phyloP scores from a whole-genome alignment of 768 basidiomycete genomes.

The Chalciporus pseudorubinellus region DNA sequence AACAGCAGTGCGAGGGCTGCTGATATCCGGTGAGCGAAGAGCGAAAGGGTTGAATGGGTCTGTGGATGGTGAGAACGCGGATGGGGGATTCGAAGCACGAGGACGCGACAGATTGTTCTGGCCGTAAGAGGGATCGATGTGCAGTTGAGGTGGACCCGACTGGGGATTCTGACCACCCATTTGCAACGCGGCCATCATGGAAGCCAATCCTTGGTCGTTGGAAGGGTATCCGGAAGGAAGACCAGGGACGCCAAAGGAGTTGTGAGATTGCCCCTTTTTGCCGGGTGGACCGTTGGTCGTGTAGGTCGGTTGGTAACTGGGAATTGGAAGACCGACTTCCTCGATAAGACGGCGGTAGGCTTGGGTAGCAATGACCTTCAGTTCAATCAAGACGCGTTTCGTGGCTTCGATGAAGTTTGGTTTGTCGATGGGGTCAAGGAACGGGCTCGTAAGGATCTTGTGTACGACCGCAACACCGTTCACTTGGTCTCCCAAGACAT shows the following conservation, averaged over 20 bases:
- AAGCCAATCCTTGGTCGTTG: conserved; percentile 81
- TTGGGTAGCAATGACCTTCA: conserved; percentile 93
- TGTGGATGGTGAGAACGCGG: conserved; percentile 48
- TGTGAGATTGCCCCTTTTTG: conserved; percentile 56
- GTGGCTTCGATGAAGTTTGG: conserved; percentile 77
- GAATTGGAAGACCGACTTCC: conserved; percentile 89
- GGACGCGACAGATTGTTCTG: conserved; percentile 44
- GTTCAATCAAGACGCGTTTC: conserved; percentile 83
- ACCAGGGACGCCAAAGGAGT: conserved; percentile 66
- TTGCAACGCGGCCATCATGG: conserved; percentile 91
- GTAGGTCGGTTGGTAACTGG: conserved; percentile 82
- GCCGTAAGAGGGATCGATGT: conserved; percentile 64
- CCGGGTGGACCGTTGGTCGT: conserved; percentile 55
- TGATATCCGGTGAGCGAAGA: conserved; percentile 47
- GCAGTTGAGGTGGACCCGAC: conserved; percentile 70
- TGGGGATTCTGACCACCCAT: conserved; percentile 88
- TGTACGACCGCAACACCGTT: conserved; percentile 92
- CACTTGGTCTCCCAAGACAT: conserved; percentile 94
- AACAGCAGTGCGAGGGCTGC: conserved; percentile 47
- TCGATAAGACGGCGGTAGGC: conserved; percentile 92
- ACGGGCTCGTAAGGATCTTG: conserved; percentile 87
- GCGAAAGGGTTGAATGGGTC: conserved; percentile 61
- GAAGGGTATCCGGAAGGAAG: conserved; percentile 77
- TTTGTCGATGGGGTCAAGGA: conserved; percentile 72
- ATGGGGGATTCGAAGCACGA: conserved; percentile 41